A percentile compares a stretch with the other conserved stretches of the same genome.
Conservation (phyloP, 2,329 filamentous ascomycete genomes). For the Aspergillus sp. region DNA sequence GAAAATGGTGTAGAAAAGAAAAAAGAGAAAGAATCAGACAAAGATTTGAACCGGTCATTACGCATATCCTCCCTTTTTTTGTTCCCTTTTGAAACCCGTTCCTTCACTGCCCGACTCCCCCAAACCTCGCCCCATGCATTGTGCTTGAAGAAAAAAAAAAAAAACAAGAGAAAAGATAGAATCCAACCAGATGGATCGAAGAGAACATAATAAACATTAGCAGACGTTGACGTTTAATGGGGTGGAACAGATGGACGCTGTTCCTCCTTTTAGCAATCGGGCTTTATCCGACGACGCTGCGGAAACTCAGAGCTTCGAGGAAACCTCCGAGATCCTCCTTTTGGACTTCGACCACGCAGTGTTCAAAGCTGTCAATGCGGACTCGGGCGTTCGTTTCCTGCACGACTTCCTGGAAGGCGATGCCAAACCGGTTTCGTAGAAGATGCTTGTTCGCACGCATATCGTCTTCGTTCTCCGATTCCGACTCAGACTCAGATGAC, state of each 20-base stretch:
- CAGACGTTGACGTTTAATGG: neutral
- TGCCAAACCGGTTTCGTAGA: constrained; percentile 84
- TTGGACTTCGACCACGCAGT: constrained; percentile 94
- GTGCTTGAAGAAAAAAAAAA: constrained; percentile 8
- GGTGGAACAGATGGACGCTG: constrained; percentile 1
- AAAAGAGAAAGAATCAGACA: constrained; percentile 5
- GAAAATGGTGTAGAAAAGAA: neutral
- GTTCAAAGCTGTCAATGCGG: constrained; percentile 92
- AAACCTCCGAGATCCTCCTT: constrained; percentile 92
- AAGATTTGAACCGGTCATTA: constrained; percentile 18
- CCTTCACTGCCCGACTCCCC: constrained; percentile 1
- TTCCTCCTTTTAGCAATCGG: neutral
- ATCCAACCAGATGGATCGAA: too few relatives aligned
- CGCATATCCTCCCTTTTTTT: constrained; percentile 9
- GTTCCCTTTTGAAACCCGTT: constrained; percentile 1
- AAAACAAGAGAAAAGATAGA: constrained; percentile 1
- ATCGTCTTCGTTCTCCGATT: constrained; percentile 53
- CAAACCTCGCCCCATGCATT: constrained; percentile 7
- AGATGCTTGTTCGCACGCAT: constrained; percentile 58
- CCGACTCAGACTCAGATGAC: constrained; percentile 43
- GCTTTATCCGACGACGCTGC: constrained; percentile 65
- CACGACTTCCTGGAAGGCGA: constrained; percentile 92
- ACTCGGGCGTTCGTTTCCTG: constrained; percentile 85
- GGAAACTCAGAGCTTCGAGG: constrained; percentile 85
- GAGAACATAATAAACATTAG: too few relatives aligned